These are phyloP conservation scores for Fusarium pseudograminearum DNA, from an alignment of 2,329 filamentous ascomycete species.

Conservation along the genomic window DNA sequence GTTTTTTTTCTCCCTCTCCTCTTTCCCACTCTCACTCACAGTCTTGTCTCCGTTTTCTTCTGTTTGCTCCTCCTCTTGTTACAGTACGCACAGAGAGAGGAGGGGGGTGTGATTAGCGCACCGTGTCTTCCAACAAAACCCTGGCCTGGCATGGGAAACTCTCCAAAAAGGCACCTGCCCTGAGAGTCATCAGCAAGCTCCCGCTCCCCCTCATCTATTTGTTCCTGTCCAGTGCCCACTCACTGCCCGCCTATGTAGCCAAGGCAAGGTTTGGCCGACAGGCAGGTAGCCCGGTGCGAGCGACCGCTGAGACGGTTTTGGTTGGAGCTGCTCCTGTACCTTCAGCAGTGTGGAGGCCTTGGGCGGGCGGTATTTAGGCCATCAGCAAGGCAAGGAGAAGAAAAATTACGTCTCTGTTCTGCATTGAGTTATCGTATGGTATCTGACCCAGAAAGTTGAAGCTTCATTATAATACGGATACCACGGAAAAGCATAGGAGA, in stretches of 20 bases:
- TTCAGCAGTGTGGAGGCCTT: not conserved
- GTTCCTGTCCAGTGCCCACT: not conserved
- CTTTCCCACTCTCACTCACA: not conserved
- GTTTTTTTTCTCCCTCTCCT: slow-evolving; percentile 4
- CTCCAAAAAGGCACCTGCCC: slow-evolving; percentile 38
- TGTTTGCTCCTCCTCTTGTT: not conserved
- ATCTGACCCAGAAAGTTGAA: not conserved
- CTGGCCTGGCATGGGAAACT: slow-evolving; percentile 15
- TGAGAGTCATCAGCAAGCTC: slow-evolving; percentile 39
- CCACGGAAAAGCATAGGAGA: not conserved
- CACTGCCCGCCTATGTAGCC: not conserved
- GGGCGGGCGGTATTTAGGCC: too few relatives aligned
- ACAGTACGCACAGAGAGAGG: not conserved
- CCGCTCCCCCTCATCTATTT: slow-evolving; percentile 35
- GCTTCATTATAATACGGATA: not conserved
- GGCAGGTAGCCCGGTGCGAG: slow-evolving; percentile 3
- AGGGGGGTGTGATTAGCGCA: slow-evolving; percentile 11
- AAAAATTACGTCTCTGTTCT: not conserved
- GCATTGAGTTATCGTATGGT: not conserved
- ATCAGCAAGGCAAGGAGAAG: not conserved
- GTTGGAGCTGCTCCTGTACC: slow-evolving; percentile 16
- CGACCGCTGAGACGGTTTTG: slow-evolving; percentile 35
- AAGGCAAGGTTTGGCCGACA: slow-evolving; percentile 10
- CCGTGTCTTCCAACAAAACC: slow-evolving; percentile 15
- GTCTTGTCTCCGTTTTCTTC: not conserved